Base-by-base conservation (phyloP, 371 early-diverging fungal genomes). In the Apophysomyces trapeziformis region DNA sequence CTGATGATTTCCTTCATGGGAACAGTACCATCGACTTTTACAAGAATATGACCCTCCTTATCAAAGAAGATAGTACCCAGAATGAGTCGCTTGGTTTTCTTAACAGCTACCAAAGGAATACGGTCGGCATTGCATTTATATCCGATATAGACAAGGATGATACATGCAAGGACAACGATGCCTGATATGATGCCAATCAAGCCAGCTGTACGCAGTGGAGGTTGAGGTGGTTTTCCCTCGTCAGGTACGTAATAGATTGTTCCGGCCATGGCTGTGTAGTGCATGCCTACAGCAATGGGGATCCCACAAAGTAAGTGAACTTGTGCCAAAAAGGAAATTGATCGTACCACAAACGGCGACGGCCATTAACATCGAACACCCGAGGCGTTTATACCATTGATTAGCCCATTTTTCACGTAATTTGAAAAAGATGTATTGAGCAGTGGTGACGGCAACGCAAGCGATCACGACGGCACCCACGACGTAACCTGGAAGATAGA, bases 381-480 rank as follows among this genome's bases (percentile, higher is more conserved):
- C 76, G 14, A 79, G 60, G 11, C 82, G 69, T 47, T 77, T 82
- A 61, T 82, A 82, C 82, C 82, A 82, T 47, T 74, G 73, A 36
- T 74, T 77, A 12, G 66, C 69, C 82, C 82, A 79, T 56, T 76
- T 66, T 36, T 79, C 79, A 5, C 82, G 72, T 46, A 82, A 58
- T 45, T 79, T 79, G 63, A 82, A 82, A 57, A 82, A 82, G 16
- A 82, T 77, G 26, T 59, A 71, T 8, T 79, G 62, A 8, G 82
- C 82, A 1, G 65, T 63, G 6, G 70, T 74, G 3, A 73, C 74
- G 14, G 79, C 79, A 9, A 41, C 62, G 39, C 72, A 66, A 13
- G 79, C 79, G 38, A 82, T 82, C 8, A 74, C 47, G 35, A 71
- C 43, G 12, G 82, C 77, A 43, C 76, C 79, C 12, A 67, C 66